Evolutionary conservation across 192 early-diverging fungal genomes (phyloP), one percentile per base, ranked within the genome.

Genomic region (Lunasporangiospora selenospora): DNA sequence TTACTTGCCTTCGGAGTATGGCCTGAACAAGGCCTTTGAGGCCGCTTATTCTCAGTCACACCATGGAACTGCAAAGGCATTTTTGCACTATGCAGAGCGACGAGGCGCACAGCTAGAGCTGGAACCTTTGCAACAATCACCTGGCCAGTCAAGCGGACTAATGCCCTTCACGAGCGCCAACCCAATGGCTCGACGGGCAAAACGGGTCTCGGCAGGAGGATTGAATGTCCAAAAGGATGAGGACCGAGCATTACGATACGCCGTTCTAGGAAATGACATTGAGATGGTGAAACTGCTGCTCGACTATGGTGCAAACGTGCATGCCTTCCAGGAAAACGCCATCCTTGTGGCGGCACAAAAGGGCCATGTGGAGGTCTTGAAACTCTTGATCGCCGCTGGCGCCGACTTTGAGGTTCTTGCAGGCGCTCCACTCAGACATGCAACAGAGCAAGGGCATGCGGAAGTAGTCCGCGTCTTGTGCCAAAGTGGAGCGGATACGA

Each of bases 11-110:
- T 73, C 69, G 9, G 69, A 73, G 10, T 63, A 36, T 11, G 69
- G 69, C 40, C 69, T 73, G 16, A 63, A 73, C 49, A 73, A 73
- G 27, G 69, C 69, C 0, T 73, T 73, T 23, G 69, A 73, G 38
- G 60, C 53, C 3, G 69, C 69, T 1, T 73, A 73, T 26, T 47
- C 50, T 24, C 69, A 73, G 16, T 73, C 69, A 26, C 44, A 49
- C 32, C 49, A 54, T 29, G 31, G 30, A 27, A 73, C 69, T n/a
- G 54, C 63, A 19, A 63, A 53, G 49, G 60, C 61, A 4, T 54
- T 73, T 11, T 24, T 73, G 34, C 54, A 58, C 36, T 73, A 63
- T 38, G 69, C 69, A 18, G 60, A 73, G n/a, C 30, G 26, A 1
- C 40, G 44, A 23, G 69, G 69, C 10, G 49, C 58, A n/a, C 29